phyloP scores from a whole-genome alignment of 331 rosid genomes.

The Rhamnella rubrinervis region DNA sequence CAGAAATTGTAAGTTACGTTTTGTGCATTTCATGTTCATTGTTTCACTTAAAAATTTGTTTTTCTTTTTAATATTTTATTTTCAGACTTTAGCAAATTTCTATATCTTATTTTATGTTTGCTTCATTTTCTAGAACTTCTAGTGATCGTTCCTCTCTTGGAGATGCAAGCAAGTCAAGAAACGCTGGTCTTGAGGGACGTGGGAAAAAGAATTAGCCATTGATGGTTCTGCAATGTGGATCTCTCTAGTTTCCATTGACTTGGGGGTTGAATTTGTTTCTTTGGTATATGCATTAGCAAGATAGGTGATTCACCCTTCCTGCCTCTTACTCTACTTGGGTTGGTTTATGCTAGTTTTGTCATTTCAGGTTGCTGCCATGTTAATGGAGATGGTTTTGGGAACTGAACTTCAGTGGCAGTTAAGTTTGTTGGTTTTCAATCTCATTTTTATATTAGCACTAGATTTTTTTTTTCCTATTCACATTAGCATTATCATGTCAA shows the following conservation, averaged over 20 bases:
- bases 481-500: slow-evolving; percentile 30
- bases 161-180: slow-evolving; percentile 59
- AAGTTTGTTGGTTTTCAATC: slow-evolving; percentile 79
- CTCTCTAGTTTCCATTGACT: slow-evolving; percentile 28
- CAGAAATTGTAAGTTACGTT: slow-evolving; percentile 58
- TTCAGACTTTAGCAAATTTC: slow-evolving; percentile 10
- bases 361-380: slow-evolving; percentile 90
- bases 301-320: slow-evolving; percentile 44
- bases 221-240: slow-evolving; percentile 31
- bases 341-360: slow-evolving; percentile 56
- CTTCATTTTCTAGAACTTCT: slow-evolving; percentile 41
- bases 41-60: neutral
- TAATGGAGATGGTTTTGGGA: slow-evolving; percentile 63
- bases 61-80: neutral
- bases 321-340: slow-evolving; percentile 28
- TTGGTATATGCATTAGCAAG: slow-evolving; percentile 55
- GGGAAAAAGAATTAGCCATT: slow-evolving; percentile 59
- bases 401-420: slow-evolving; percentile 88
- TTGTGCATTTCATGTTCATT: neutral
- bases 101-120: slow-evolving; percentile 8
- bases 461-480: slow-evolving; percentile 39
- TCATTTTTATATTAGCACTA: slow-evolving; percentile 44
- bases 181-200: slow-evolving; percentile 48
- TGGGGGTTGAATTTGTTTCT: slow-evolving; percentile 41
- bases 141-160: slow-evolving; percentile 61